phyloP scores from a whole-genome alignment of 345 rosid genomes.

The Eutrema heterophyllum region DNA sequence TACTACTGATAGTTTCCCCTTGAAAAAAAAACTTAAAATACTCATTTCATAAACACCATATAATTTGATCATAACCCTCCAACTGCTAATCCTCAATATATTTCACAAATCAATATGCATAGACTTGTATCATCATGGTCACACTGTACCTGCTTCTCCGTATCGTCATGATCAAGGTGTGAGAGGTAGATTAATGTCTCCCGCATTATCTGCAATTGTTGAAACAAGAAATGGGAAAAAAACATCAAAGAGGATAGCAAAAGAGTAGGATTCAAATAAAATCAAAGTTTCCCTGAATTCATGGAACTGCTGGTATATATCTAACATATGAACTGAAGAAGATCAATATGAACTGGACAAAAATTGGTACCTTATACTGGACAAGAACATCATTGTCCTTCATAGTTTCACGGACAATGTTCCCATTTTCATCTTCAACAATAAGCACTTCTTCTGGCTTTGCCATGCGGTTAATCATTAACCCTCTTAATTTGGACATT shows the following conservation, averaged over 20 bases:
- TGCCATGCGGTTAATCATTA: constrained; percentile 98
- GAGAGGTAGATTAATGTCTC: constrained; percentile 92
- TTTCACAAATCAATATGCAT: neutral
- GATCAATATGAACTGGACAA: neutral
- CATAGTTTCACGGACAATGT: constrained; percentile 97
- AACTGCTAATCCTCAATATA: neutral
- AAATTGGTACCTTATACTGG: constrained; percentile 76
- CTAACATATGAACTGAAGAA: neutral
- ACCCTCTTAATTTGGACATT: constrained; percentile 86
- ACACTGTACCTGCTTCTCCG: constrained; percentile 85
- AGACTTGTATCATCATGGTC: constrained; percentile 7
- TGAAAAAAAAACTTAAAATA: neutral
- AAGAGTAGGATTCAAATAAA: constrained; percentile 4
- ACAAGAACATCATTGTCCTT: constrained; percentile 99
- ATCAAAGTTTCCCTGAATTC: neutral
- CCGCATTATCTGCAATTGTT: constrained; percentile 79
- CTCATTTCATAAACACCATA: neutral
- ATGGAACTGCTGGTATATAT: neutral
- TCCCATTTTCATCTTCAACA: constrained; percentile 99
- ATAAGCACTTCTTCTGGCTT: constrained; percentile 98
- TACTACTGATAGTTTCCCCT: neutral
- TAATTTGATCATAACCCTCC: neutral
- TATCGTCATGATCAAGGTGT: constrained; percentile 97
- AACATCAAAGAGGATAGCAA: neutral
- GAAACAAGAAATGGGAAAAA: neutral